Evolutionary conservation across 352 stramenopile genomes (phyloP).

Genomic region (Phytophthora niederhauseri): DNA sequence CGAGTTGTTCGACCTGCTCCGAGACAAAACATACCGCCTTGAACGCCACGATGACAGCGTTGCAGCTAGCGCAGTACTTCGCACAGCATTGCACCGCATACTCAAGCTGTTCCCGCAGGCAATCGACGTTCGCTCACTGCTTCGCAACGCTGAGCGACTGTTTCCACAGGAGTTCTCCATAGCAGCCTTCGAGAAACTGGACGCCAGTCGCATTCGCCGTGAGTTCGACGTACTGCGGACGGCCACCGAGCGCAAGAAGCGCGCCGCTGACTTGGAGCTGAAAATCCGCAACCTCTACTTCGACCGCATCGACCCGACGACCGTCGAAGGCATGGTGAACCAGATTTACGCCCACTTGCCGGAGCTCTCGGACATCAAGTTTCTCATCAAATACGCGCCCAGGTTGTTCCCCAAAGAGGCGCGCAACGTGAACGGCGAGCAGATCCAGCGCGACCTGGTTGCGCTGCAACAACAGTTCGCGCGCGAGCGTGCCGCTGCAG

Average conservation of each 20-base stretch:
- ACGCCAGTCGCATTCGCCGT: slow-evolving; percentile 31
- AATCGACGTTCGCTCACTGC: slow-evolving; percentile 79
- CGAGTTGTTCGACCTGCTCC: slow-evolving; percentile 61
- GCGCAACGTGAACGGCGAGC: slow-evolving; percentile 64
- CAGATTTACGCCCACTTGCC: slow-evolving; percentile 82
- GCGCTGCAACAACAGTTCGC: slow-evolving; percentile 74
- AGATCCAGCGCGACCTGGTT: slow-evolving; percentile 59
- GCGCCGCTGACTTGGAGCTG: slow-evolving; percentile 86
- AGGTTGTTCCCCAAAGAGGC: slow-evolving; percentile 73
- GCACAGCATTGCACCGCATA: slow-evolving; percentile 51
- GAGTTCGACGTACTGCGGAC: slow-evolving; percentile 50
- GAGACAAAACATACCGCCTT: slow-evolving; percentile 64
- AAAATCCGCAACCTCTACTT: slow-evolving; percentile 93
- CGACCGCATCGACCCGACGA: slow-evolving; percentile 81
- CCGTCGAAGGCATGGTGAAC: slow-evolving; percentile 81
- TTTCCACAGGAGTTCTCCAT: slow-evolving; percentile 66
- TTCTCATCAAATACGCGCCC: slow-evolving; percentile 76
- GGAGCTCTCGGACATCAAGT: slow-evolving; percentile 79
- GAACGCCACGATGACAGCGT: slow-evolving; percentile 41
- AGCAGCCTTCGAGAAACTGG: slow-evolving; percentile 35
- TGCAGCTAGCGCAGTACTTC: slow-evolving; percentile 30
- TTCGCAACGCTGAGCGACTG: slow-evolving; percentile 82
- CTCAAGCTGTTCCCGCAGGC: slow-evolving; percentile 66
- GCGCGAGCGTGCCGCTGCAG: slow-evolving; percentile 55
- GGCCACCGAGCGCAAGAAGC: slow-evolving; percentile 78